Evolutionary conservation across 768 basidiomycete genomes (phyloP), one percentile per base, ranked within the genome.

Genomic region (Tephrocybe sp.): DNA sequence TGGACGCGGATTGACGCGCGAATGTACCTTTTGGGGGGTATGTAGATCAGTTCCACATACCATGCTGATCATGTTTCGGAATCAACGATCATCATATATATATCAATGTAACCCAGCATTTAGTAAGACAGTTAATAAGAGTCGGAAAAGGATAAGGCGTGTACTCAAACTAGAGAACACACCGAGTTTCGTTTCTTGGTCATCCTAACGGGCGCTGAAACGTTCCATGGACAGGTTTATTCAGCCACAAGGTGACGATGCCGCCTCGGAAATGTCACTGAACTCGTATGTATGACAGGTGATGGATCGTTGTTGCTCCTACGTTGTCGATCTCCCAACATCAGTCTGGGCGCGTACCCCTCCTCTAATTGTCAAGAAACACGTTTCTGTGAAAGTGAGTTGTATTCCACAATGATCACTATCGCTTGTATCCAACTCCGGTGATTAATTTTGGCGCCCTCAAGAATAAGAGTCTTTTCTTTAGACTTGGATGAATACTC

Each of bases 141-240:
- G 4, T 36, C 11, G 34, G 34, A 10, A 36, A 15, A 36, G 34
- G 34, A 12, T n/a, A 36, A 36, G 15, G 15, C 15, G 9, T 15
- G 34, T 36, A 4, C 9, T 14, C 15, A 36, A n/a, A n/a, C 15
- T 15, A 36, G 34, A 5, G 15, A 4, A n/a, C 4, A n/a, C 7
- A 18, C 38, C 38, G 6, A n/a, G 7, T 39, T 6, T 20, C 18
- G 38, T 23, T 50, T 15, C 47, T 12, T 47, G 26, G 33, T 36
- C 33, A 23, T 37, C 15, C 20, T 24, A 17, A 34, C 36, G 48
- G 30, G 32, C 30, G 41, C 30, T 50, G 48, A 34, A 50, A 42
- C 48, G n/a, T 21, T 33, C 15, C 23, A 17, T 18, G 21, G n/a
- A 47, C 38, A 21, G 37, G 10, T 18, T 12, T 6, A 28, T 36